Conservation (phyloP, 306 rosid species). For the Abrus pulchellus region DNA sequence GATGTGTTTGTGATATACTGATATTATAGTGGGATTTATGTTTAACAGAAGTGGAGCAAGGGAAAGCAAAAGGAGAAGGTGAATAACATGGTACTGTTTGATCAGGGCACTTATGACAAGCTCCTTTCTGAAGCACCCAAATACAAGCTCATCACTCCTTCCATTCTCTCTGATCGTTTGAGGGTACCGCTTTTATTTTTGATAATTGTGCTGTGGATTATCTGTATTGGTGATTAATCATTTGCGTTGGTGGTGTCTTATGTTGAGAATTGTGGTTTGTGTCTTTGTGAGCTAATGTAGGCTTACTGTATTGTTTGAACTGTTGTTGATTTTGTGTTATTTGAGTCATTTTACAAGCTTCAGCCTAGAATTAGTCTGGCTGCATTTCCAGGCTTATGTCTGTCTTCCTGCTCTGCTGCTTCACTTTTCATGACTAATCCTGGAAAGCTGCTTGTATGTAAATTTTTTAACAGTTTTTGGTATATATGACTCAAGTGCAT, state of each 20-base stretch:
- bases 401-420: neutral
- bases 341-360: neutral
- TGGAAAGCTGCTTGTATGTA: neutral
- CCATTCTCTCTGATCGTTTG: conserved; percentile 74
- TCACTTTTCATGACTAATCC: neutral
- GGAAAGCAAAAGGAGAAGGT: conserved; percentile 94
- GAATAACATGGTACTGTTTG: conserved; percentile 79
- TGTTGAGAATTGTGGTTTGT: neutral
- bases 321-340: neutral
- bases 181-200: conserved; percentile 56
- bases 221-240: neutral
- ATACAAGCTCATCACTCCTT: conserved; percentile 83
- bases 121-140: conserved; percentile 79
- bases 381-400: neutral
- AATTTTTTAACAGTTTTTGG: neutral
- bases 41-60: conserved; percentile 80
- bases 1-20: neutral
- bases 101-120: conserved; percentile 73
- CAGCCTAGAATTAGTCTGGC: neutral
- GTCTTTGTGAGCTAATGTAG: neutral
- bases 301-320: neutral
- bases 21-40: neutral
- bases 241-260: neutral
- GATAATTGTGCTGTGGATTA: neutral
- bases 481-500: neutral